Evolutionary conservation across 768 basidiomycete species (phyloP).

Genomic region (Piloderma croceum): DNA sequence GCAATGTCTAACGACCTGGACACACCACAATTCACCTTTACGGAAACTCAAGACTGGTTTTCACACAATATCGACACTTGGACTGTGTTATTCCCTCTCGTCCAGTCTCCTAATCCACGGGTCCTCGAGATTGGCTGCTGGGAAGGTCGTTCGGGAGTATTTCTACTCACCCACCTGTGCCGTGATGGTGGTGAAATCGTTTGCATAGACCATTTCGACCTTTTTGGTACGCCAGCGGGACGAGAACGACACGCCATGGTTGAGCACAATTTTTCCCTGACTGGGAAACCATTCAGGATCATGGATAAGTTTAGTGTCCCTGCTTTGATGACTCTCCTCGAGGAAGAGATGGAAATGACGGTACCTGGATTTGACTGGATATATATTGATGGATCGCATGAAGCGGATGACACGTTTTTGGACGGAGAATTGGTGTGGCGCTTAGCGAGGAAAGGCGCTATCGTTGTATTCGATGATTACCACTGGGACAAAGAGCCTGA

Average conservation of each 20-base stretch:
- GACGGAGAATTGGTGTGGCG: conserved; percentile 58
- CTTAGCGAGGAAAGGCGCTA: conserved; percentile 42
- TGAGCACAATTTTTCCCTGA: conserved; percentile 41
- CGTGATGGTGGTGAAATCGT: conserved; percentile 38
- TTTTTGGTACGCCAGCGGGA: conserved; percentile 43
- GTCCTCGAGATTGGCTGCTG: conserved; percentile 56
- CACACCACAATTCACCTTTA: conserved; percentile 41
- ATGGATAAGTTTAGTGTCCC: conserved; percentile 50
- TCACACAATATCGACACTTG: conserved; percentile 39
- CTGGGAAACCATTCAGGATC: conserved; percentile 41
- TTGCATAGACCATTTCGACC: conserved; percentile 58
- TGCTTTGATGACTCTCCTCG: conserved; percentile 40
- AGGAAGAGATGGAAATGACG: conserved; percentile 35
- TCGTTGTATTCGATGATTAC: conserved; percentile 57
- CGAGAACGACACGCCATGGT: conserved; percentile 39
- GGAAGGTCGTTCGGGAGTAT: conserved; percentile 60
- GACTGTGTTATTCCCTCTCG: conserved; percentile 34
- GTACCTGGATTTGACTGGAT: conserved; percentile 51
- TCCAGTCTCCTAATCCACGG: conserved; percentile 36
- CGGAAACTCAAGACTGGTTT: conserved; percentile 54
- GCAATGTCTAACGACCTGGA: no score
- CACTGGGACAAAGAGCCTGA: conserved; percentile 44
- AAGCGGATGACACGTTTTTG: conserved; percentile 55
- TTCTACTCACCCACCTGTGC: conserved; percentile 46
- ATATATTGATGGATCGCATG: conserved; percentile 56